These are phyloP conservation scores for Aureobasidium melanogenum DNA, from an alignment of 2,329 filamentous ascomycete species.

Conservation along the genomic window DNA sequence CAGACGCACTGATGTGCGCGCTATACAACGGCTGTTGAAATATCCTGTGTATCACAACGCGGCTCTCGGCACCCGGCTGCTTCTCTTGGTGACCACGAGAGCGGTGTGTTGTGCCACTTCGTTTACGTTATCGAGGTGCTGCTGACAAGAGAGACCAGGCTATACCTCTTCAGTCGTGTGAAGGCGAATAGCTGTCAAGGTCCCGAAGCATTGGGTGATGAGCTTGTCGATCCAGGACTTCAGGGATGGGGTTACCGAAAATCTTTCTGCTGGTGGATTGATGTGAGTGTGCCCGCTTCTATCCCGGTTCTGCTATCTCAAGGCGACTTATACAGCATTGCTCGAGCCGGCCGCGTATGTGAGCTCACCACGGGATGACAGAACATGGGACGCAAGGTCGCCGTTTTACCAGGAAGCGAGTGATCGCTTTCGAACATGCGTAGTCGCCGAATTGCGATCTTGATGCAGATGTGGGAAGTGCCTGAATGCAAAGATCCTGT, in stretches of 20 bases:
- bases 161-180: neutral
- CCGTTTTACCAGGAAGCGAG: neutral
- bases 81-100: neutral
- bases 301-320: neutral
- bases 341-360: neutral
- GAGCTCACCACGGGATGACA: no score
- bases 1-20: no score
- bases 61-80: no score
- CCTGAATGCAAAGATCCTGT: neutral
- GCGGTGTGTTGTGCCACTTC: neutral
- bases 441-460: no score
- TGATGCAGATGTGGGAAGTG: neutral
- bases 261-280: neutral
- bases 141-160: neutral
- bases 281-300: neutral
- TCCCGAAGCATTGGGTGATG: neutral
- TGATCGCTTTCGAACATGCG: neutral
- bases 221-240: neutral
- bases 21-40: no score
- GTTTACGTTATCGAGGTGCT: neutral
- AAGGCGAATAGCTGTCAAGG: neutral
- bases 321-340: neutral
- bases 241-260: neutral
- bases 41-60: no score
- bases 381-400: neutral